These are phyloP conservation scores for Diaporthe humulicola DNA, from an alignment of 2,329 filamentous ascomycete genomes.

Conservation along the genomic window DNA sequence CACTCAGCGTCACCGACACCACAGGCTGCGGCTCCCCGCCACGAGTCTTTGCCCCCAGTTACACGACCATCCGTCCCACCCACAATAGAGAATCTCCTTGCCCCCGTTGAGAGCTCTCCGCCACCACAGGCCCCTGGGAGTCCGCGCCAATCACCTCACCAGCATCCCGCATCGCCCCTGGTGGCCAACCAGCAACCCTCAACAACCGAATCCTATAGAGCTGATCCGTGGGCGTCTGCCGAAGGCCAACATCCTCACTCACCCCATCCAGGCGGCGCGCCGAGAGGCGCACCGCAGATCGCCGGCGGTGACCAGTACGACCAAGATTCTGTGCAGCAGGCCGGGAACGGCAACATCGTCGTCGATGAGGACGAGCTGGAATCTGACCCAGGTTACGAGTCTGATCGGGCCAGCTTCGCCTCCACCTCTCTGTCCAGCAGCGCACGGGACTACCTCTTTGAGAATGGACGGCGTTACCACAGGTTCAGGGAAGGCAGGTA, in stretches of 20 bases:
- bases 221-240: neutral
- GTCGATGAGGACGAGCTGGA: slow-evolving; percentile 46
- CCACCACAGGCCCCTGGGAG: neutral
- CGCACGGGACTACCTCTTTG: slow-evolving; percentile 64
- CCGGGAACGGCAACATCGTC: slow-evolving; percentile 46
- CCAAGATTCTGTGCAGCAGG: slow-evolving; percentile 44
- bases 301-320: slow-evolving; percentile 32
- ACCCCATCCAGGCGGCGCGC: neutral
- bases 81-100: slow-evolving; percentile 23
- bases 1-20: neutral
- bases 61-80: slow-evolving; percentile 5
- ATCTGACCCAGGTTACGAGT: slow-evolving; percentile 48
- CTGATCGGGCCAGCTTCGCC: slow-evolving; percentile 46
- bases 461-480: slow-evolving; percentile 72
- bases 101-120: slow-evolving; percentile 13
- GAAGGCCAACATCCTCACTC: neutral
- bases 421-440: slow-evolving; percentile 52
- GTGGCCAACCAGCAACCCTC: slow-evolving; percentile 5
- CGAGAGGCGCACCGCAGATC: neutral
- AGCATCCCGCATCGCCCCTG: neutral
- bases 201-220: neutral
- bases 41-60: slow-evolving; percentile 4
- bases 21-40: slow-evolving; percentile 7
- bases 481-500: slow-evolving; percentile 67
- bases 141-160: neutral